Evolutionary conservation across 306 rosid genomes (phyloP), one percentile per base, ranked within the genome.

Genomic region (Cajanus cajan): DNA sequence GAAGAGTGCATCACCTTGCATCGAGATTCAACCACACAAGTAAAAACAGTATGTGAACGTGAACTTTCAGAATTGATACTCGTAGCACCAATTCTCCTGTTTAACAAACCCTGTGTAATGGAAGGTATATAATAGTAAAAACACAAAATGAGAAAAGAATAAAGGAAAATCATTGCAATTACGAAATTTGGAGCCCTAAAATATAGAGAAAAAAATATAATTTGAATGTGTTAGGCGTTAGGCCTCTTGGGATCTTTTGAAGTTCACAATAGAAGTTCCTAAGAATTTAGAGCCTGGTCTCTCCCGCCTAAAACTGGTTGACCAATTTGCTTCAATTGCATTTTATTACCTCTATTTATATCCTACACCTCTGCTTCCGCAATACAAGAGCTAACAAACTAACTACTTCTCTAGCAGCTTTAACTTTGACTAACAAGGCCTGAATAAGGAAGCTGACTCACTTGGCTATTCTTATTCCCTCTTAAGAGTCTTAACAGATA

Each of bases 1-100:
- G 19, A 68, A 21, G 41, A 71, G 48, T 28, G 80, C 50, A 61
- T 69, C 86, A 94, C 98, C 97, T 92, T 94, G 88, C 86, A 87
- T 86, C 80, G 92, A 59, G 98, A 94, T 85, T 89, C 90, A 74
- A 94, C 89, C 73, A 94, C 93, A 81, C 98, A 94, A 58, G 98
- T 91, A 76, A 94, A 94, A 80, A 94, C 98, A 68, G 98, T 92
- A 81, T 94, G 98, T 65, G 98, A 94, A 41, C 98, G 96, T 24
- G 98, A 94, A 82, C 98, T 94, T 82, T 94, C 98, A 63, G 96
- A 85, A 81, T 94, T 94, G 69, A 90, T 85, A 80, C 98, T 90
- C 43, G 98, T 94, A 76, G 96, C 89, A 77, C 97, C 96, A 57
- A 89, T 84, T 82, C 97, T 91, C 85, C 96, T 87, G 82, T 91